Base-by-base conservation (phyloP, 2,329 filamentous ascomycete species). In the Chrysoporthe cubensis region DNA sequence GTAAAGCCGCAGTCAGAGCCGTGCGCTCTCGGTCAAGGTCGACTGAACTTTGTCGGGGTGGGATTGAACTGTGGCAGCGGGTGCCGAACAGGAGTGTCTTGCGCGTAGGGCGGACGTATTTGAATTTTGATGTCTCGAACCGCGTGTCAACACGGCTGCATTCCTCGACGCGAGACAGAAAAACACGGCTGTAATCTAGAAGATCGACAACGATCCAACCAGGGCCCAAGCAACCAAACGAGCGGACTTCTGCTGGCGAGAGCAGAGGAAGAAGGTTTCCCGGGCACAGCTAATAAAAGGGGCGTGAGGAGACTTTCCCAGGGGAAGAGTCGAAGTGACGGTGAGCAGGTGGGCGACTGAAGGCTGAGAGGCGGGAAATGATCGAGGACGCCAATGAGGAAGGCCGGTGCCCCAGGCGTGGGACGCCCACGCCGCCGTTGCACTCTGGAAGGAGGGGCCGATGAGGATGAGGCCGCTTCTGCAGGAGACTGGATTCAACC, bases 1-100 rank as follows among this genome's bases (percentile, higher is more conserved):
- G n/a, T 62, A 59, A 63, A 44, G 67, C 68, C 62, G 64, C 68
- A 48, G 57, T 32, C 44, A 32, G 60, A 67, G 65, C 59, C 52
- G 50, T 58, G 50, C 13, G 65, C 64, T 54, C 46, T 63, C 61
- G 32, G 11, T 16, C 34, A 21, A 56, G 40, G 44, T 21, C 34
- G 56, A 42, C 13, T 21, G 57, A 54, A 52, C 3, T 43, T 44
- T 11, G 32, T 34, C n/a, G 32, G 44, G 54, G n/a, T 52, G n/a
- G 62, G 46, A 50, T 48, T 16, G 43, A 21, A 48, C 21, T 57
- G 16, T 32, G 54, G 37, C 54, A 21, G 18, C n/a, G n/a, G 44
- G 34, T 37, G 16, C 56, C 46, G 26, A 21, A 21, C 42, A 48
- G 63, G 43, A 26, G 37, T 67, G 66, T 64, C 66, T 68, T 61